Percentiles rank a stretch among this genome's conserved stretches.
Conservation (phyloP, 306 rosid species). For the Dryas alaskensis region DNA sequence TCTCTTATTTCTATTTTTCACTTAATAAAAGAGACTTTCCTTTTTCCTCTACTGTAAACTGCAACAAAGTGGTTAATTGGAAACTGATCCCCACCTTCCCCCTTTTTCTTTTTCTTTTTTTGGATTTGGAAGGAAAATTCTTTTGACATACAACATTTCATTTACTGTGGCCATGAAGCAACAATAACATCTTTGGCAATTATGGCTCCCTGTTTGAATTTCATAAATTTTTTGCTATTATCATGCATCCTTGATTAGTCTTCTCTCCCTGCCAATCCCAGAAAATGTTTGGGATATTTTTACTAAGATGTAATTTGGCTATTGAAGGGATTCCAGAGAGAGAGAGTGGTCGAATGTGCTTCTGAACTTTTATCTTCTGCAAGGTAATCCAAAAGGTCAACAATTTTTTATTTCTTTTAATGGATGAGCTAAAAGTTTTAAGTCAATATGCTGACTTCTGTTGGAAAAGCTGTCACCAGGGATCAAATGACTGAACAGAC, state of each 20-base stretch:
- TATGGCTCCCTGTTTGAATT: not conserved
- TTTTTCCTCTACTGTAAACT: not conserved
- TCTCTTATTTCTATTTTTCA: not conserved
- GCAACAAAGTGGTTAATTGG: not conserved
- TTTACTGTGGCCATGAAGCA: not conserved
- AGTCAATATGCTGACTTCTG: not conserved
- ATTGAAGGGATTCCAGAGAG: slow-evolving; percentile 49
- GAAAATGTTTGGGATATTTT: slow-evolving; percentile 14
- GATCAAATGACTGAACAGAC: slow-evolving; percentile 48
- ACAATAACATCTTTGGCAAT: not conserved
- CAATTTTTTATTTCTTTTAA: slow-evolving; percentile 1
- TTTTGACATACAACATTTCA: not conserved
- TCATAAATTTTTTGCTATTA: not conserved
- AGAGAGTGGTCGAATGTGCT: slow-evolving; percentile 42
- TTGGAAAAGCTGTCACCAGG: slow-evolving; percentile 43
- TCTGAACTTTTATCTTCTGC: slow-evolving; percentile 43
- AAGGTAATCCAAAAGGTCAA: slow-evolving; percentile 39
- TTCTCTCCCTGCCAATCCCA: not conserved
- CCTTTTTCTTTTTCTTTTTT: not conserved
- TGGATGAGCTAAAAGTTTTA: slow-evolving; percentile 17
- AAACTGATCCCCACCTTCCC: not conserved
- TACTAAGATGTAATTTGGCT: slow-evolving; percentile 18
- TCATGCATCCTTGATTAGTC: not conserved
- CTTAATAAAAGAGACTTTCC: not conserved
- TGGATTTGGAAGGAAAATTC: not conserved